Evolutionary conservation across 1,284 basidiomycete genomes (phyloP), one percentile per base, ranked within the genome.

Genomic region (Sanguinoderma infundibulare): DNA sequence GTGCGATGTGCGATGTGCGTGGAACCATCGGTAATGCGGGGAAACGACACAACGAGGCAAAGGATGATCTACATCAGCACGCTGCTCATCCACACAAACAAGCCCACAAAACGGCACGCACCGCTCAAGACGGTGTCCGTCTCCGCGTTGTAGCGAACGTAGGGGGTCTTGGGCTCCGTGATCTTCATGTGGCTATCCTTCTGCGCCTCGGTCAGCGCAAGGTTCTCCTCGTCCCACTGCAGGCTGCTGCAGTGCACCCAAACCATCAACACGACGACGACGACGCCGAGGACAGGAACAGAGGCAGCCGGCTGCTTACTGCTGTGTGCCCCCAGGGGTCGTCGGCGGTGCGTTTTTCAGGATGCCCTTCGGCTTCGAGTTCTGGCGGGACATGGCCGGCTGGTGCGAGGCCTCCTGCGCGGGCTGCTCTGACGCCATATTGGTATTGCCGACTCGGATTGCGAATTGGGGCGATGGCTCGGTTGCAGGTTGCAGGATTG

Each of bases 151-250:
- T 96, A 95, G 64, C 93, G 83, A 55, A 97, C 94, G 76, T 91
- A 97, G 0, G 95, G 95, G n/a, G 95, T 97, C 85, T 97, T 97
- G 54, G 95, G 95, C 73, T 97, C 95, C 4, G 92, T 95, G 72
- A 97, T 97, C 86, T 96, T 97, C 94, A 96, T 97, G 72, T 94
- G 80, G 68, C 92, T 95, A 72, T 96, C 94, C 76, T 96, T 95
- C 81, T 92, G 87, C 67, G 94, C 89, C 77, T 97, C 95, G 0
- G 94, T 96, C 70, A 93, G 77, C 30, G 93, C 92, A 51, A 97
- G 83, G 72, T 96, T 97, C 74, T 88, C 91, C 73, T 97, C 95
- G 72, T 97, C 95, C 95, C 95, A 97, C 72, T 92, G 91, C 69
- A 96, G 73, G 69, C 85, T 86, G 66, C 60, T 66, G 10, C n/a